Base-by-base conservation (phyloP, 202 grass and related monocot species). In the Setaria viridis region DNA sequence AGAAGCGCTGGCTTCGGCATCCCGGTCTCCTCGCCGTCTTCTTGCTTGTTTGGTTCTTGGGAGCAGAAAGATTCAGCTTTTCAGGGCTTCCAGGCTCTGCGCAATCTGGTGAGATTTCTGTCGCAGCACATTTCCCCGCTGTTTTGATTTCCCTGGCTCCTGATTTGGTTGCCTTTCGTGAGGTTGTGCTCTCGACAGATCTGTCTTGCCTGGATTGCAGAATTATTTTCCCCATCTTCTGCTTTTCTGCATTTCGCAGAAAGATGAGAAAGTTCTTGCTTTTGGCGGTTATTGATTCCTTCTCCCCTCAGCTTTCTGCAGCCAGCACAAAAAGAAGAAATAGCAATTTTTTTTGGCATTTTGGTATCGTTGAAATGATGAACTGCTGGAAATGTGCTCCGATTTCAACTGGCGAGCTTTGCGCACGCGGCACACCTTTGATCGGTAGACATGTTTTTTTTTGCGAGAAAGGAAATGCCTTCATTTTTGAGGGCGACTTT, bases 101-200 rank as follows among this genome's bases (percentile, higher is more conserved):
- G 80, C 53, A 70, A 47, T 78, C 59, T 76, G 80, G 86, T 88
- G 73, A 83, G 72, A 64, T 71, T 78, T 82, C 72, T 69, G 50
- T 21, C 12, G 59, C 77, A 39, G 63, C 66, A 74, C 69, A 58
- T 81, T 65, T 56, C 59, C 17, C 11, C 15, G 62, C 43, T 3
- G 11, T 20, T 74, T 64, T 32, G 25, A 10, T 45, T 54, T 30
- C 29, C 7, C 16, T 67, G 47, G 37, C 57, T 68, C 19, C 62
- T 56, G 56, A 82, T 59, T 81, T 66, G 21, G 11, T 58, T 66
- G 15, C 32, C 17, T 32, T 47, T 70, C 41, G 7, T 11, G 42
- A 15, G 32, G 9, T 7, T 67, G 32, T 82, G 49, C 20, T 76
- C 62, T 82, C 16, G 43, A 37, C 62, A 88, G 62, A 82, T 88